phyloP scores from a whole-genome alignment of 768 basidiomycete species.

The Termitomyces titanicus region DNA sequence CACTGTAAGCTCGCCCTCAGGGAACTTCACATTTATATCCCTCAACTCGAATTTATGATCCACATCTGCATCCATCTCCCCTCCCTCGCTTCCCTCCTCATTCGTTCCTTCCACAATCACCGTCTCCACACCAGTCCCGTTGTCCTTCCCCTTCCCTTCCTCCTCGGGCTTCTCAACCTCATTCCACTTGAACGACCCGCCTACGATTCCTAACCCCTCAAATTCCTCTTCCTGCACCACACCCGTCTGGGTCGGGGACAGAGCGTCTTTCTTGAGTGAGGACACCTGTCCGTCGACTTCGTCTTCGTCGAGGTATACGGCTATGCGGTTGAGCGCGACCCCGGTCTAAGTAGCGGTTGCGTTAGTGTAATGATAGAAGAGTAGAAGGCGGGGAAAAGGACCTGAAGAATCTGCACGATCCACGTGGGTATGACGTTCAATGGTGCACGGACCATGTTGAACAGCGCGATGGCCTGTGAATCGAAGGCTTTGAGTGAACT shows the following conservation, averaged over 20 bases:
- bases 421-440: constrained; percentile 78
- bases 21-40: constrained; percentile 69
- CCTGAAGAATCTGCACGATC: constrained; percentile 75
- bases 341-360: constrained; percentile 35
- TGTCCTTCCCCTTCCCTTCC: constrained; percentile 9
- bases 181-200: constrained; percentile 63
- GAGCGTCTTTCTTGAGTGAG: constrained; percentile 44
- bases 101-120: too few species aligned
- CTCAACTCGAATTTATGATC: constrained; percentile 57
- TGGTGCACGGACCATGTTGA: constrained; percentile 78
- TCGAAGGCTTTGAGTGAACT: not conserved
- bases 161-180: constrained; percentile 32
- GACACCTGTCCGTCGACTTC: constrained; percentile 70
- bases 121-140: constrained; percentile 19
- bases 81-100: too few species aligned
- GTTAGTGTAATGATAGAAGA: not conserved
- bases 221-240: constrained; percentile 21
- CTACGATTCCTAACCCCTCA: constrained; percentile 50
- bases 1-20: constrained; percentile 64
- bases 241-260: constrained; percentile 13
- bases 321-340: constrained; percentile 65
- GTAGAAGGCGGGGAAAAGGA: constrained; percentile 10
- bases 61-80: not conserved
- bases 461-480: constrained; percentile 68
- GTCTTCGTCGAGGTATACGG: constrained; percentile 64